Conservation (phyloP, 805 yeast species). For the Zygoascus ofunaensis region DNA sequence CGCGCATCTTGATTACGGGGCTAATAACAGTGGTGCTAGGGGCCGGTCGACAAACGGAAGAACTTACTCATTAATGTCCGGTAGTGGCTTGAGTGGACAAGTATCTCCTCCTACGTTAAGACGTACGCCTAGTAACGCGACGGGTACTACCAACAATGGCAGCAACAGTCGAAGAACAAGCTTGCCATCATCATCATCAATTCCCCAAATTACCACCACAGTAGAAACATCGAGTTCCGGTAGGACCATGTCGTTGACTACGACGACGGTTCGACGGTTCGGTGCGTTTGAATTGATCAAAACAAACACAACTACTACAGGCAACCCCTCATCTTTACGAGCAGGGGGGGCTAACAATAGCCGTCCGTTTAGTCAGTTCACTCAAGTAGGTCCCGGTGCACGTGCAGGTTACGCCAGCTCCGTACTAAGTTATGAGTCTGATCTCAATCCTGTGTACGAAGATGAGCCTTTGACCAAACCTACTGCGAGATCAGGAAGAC, state of each 20-base stretch:
- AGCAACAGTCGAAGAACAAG: constrained; percentile 1
- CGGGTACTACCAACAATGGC: constrained; percentile 1
- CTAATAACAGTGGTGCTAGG: neutral
- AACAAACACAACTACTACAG: constrained; percentile 22
- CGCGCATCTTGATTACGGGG: constrained; percentile 2
- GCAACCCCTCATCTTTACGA: neutral
- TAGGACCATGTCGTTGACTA: constrained; percentile 30
- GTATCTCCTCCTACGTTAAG: neutral
- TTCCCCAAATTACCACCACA: neutral
- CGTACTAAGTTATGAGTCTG: constrained; percentile 21
- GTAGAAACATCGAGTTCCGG: constrained; percentile 19
- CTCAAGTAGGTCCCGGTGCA: constrained; percentile 6
- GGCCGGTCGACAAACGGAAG: neutral
- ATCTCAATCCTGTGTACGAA: constrained; percentile 21
- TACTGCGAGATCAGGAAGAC: neutral
- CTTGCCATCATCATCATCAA: neutral
- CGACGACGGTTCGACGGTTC: constrained; percentile 29
- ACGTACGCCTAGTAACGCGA: neutral
- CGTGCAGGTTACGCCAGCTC: constrained; percentile 15
- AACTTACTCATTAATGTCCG: neutral
- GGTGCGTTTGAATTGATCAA: constrained; percentile 30
- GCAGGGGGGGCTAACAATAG: neutral
- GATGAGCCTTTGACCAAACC: constrained; percentile 7
- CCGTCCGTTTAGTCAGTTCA: neutral
- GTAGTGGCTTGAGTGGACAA: neutral